These are phyloP conservation scores for Pleurozium schreberi DNA, from an alignment of 225 moss, liverwort and hornwort genomes.

Conservation along the genomic window DNA sequence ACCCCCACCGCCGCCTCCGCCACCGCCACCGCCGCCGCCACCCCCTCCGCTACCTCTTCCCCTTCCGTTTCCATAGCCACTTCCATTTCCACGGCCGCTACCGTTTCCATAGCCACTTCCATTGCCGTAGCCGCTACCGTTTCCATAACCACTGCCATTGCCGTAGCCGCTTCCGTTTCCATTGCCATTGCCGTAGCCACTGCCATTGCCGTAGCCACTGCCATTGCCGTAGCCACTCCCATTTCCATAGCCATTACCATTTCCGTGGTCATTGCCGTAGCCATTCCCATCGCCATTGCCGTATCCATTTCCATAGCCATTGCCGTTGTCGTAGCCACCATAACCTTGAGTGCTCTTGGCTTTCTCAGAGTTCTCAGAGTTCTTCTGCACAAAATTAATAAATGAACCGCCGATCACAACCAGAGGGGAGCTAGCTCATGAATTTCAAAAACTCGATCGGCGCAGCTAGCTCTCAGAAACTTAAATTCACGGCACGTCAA, in stretches of 20 bases:
- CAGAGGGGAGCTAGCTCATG: neutral
- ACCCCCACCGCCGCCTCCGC: rapidly evolving
- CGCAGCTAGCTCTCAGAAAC: neutral
- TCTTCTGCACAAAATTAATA: neutral
- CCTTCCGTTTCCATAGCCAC: neutral
- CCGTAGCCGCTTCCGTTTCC: neutral
- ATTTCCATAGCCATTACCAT: neutral
- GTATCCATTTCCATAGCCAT: too few species aligned
- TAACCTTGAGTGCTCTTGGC: neutral
- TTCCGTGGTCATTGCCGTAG: neutral
- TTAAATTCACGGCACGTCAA: neutral
- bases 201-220: neutral
- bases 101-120: neutral
- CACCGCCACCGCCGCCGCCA: rapidly evolving
- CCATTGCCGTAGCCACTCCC: rapidly evolving
- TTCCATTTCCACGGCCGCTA: rapidly evolving
- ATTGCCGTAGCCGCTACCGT: neutral
- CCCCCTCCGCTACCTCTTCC: neutral
- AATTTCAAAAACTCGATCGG: neutral
- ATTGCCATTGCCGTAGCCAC: neutral
- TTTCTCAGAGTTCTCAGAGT: neutral
- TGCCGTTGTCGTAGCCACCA: neutral
- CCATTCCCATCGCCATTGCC: neutral
- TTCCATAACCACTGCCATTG: neutral
- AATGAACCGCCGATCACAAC: neutral